Base-by-base conservation (phyloP, 768 basidiomycete species). In the Trametes cubensis region DNA sequence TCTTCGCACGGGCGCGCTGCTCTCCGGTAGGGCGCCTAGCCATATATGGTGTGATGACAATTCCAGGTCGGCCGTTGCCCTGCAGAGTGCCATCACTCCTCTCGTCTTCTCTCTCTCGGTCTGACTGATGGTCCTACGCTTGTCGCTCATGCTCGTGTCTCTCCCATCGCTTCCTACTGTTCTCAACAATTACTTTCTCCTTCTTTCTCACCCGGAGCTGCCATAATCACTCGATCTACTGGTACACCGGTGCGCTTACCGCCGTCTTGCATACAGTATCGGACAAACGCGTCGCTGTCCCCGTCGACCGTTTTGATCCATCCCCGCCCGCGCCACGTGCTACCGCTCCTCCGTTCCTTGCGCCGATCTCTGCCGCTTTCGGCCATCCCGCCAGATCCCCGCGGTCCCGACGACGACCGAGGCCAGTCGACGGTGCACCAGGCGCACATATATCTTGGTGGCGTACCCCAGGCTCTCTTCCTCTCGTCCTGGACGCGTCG, bases 281-380 rank as follows among this genome's bases (percentile, higher is more conserved):
- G 26, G 13, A 21, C 26, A 11, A 17, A 14, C 10, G 25, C 40
- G 17, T 23, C 41, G 41, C n/a, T 41, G 17, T 30, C 10, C 15
- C 21, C 46, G 38, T n/a, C 15, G n/a, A 8, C 34, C n/a, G 17
- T 6, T 11, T 28, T 30, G 40, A 40, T 23, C 30, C 57, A 30
- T 45, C 49, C 49, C 41, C 40, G 48, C 49, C 15, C n/a, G 6
- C 23, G 58, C 58, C 58, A 59, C 58, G 58, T 59, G 58, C 58
- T 59, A 59, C 5, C 49, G 42, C 49, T 51, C 23, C 58, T 25
- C 49, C 48, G 55, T 48, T 39, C 49, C 23, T 42, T 21, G 23
- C 48, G 48, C 25, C 34, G 34, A 34, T 20, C 39, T 18, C 26
- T 41, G 49, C 58, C 58, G 49, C 46, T 48, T 57, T 46, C 38